Evolutionary conservation across 495 filamentous ascomycete genomes (phyloP).

Genomic region (Tuber melanosporum): DNA sequence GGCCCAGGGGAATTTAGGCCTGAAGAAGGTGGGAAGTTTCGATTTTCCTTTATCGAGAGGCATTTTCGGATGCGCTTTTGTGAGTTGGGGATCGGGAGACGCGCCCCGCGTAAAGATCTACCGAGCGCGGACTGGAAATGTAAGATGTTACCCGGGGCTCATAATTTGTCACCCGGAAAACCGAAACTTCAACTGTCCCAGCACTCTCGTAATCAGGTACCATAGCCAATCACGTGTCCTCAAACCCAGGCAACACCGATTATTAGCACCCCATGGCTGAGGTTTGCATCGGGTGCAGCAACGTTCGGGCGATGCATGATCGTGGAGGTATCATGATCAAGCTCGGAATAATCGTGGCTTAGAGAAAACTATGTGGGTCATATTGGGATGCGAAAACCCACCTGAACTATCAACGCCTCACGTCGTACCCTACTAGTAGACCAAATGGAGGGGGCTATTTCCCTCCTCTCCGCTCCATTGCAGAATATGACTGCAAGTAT

Average conservation of each 20-base stretch:
- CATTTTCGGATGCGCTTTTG: neutral
- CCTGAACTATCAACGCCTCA: neutral
- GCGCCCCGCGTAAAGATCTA: neutral
- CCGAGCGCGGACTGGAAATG: neutral
- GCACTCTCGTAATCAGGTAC: neutral
- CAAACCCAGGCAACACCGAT: neutral
- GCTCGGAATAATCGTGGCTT: no score
- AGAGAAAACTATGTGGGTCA: no score
- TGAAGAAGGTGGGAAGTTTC: constrained; percentile 31
- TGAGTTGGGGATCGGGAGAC: neutral
- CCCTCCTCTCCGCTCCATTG: no score
- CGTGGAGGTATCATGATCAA: neutral
- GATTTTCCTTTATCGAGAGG: constrained; percentile 2
- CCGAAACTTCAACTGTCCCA: neutral
- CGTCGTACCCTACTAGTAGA: no score
- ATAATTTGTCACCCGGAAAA: neutral
- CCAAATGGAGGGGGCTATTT: no score
- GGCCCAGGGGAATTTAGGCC: constrained; percentile 33
- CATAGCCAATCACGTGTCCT: neutral
- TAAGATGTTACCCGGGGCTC: neutral
- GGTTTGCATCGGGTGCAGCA: neutral
- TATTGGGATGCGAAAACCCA: neutral
- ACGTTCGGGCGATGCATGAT: neutral
- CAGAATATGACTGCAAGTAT: no score
- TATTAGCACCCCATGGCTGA: neutral